phyloP scores from a whole-genome alignment of 495 filamentous ascomycete genomes.

The Aspergillus nidulans region DNA sequence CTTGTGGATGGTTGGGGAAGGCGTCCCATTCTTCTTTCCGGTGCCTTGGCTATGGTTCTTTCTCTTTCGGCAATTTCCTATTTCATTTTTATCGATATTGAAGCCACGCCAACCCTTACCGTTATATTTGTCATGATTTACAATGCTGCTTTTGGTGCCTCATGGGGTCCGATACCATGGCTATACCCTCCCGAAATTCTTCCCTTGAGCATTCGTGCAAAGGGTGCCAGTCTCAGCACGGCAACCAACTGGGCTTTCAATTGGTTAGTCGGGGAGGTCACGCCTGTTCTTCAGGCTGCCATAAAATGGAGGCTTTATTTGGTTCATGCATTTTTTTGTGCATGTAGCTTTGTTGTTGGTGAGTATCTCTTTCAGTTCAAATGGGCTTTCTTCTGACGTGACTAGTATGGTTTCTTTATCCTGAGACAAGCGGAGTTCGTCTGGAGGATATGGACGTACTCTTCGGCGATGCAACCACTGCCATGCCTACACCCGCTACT shows the following conservation, averaged over 20 bases:
- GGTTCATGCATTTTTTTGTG: slow-evolving; percentile 95
- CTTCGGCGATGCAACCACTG: slow-evolving; percentile 83
- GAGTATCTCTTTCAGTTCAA: slow-evolving; percentile 34
- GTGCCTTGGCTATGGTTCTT: slow-evolving; percentile 85
- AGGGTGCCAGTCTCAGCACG: slow-evolving; percentile 94
- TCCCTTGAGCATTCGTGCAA: slow-evolving; percentile 93
- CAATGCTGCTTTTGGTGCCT: slow-evolving; percentile 95
- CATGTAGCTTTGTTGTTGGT: slow-evolving; percentile 94
- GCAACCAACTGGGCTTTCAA: slow-evolving; percentile 98
- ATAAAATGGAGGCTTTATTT: slow-evolving; percentile 94
- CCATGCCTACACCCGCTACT: slow-evolving; percentile 66
- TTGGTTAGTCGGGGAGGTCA: slow-evolving; percentile 93
- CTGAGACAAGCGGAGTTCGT: slow-evolving; percentile 90
- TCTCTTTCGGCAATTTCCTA: slow-evolving; percentile 92
- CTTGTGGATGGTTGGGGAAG: slow-evolving; percentile 91
- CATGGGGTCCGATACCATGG: slow-evolving; percentile 99
- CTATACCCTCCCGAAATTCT: slow-evolving; percentile 97
- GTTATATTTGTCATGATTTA: slow-evolving; percentile 97
- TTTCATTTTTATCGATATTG: slow-evolving; percentile 84
- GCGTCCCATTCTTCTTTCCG: slow-evolving; percentile 83
- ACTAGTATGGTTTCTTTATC: slow-evolving; percentile 94
- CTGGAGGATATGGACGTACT: slow-evolving; percentile 93
- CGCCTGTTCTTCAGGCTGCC: slow-evolving; percentile 81
- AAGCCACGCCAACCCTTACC: slow-evolving; percentile 72
- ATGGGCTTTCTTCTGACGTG: slow-evolving; percentile 13